A percentile compares a stretch with the other conserved stretches of the same genome.
These are phyloP conservation scores for Calonectria hawksworthii DNA, from an alignment of 2,329 filamentous ascomycete genomes.

Conservation along the genomic window DNA sequence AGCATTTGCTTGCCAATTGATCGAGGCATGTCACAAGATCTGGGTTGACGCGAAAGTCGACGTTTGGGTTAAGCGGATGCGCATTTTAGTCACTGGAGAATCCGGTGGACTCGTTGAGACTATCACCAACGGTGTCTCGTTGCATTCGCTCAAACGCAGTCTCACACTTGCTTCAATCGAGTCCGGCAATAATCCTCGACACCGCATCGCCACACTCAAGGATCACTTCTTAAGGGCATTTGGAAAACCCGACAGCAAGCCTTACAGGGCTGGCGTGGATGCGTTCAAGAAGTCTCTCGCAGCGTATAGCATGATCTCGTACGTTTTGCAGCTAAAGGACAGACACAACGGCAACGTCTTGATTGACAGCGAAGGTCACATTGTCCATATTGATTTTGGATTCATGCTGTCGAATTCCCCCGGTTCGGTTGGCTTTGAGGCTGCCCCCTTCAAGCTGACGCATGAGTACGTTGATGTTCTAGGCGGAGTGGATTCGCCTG, in stretches of 20 bases:
- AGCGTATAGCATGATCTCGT: constrained; percentile 88
- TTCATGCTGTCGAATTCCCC: constrained; percentile 93
- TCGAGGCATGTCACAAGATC: constrained; percentile 84
- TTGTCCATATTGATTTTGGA: constrained; percentile 90
- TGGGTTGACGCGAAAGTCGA: constrained; percentile 81
- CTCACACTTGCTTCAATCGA: constrained; percentile 83
- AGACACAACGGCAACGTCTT: constrained; percentile 89
- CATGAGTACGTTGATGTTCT: constrained; percentile 89
- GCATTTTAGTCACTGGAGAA: constrained; percentile 87
- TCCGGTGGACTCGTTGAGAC: constrained; percentile 89
- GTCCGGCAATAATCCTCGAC: constrained; percentile 78
- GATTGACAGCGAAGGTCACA: constrained; percentile 87
- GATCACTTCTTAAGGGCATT: constrained; percentile 89
- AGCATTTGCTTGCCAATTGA: constrained; percentile 88
- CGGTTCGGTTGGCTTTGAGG: constrained; percentile 87
- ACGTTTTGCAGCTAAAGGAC: constrained; percentile 87
- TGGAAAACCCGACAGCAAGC: constrained; percentile 76
- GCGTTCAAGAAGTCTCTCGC: constrained; percentile 87
- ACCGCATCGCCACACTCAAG: constrained; percentile 83
- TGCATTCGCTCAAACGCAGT: constrained; percentile 87
- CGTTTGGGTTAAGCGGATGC: constrained; percentile 93
- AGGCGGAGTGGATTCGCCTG: constrained; percentile 77
- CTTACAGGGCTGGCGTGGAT: constrained; percentile 79
- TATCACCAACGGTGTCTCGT: constrained; percentile 89
- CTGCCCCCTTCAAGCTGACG: constrained; percentile 88